Evolutionary conservation across 331 rosid species (phyloP), one percentile per base, ranked within the genome.

Genomic region (Cydonia oblonga): DNA sequence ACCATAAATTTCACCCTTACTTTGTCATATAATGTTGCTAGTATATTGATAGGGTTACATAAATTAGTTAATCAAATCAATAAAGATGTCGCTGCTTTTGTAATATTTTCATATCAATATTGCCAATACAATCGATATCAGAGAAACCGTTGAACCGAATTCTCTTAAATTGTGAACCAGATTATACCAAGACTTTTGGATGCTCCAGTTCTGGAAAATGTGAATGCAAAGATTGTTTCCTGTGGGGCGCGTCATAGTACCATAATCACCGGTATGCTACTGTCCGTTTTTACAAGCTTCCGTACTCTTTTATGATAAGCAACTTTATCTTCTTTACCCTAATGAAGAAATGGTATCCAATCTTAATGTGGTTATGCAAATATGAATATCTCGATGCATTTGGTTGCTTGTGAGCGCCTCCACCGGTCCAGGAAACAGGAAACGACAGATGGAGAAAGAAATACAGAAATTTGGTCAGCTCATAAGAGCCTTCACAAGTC

Each of bases 211-310:
- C 79, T 93, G 87, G 98, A 93, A 82, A 90, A 89, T 81, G 15
- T 16, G 23, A 73, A 89, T 4, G 96, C 85, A 42, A 89, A 86
- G 84, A 76, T 28, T 56, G 70, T 93, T 51, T 90, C 98, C 64
- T 93, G 98, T 66, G 98, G 98, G 68, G 96, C 98, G 64, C 98
- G 98, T 61, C 98, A 93, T 80, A 87, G 85, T 82, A 88, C 95
- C 75, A 64, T 87, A 65, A 72, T 90, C 75, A 87, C 98, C 61
- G 97, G 98, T 90, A 84, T 75, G 73, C 29, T 68, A 52, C 12
- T 11, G 59, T 62, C 42, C 9, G 40, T 52, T 57, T 42, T 44
- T 63, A 1, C 42, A 15, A 20, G 53, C 5, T 15, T 28, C 24
- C 24, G n/a, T 69, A 26, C 9, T 28, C 60, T 72, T 72, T 59